Percentiles rank a stretch among this genome's conserved stretches.
phyloP scores from a whole-genome alignment of 345 rosid genomes.

The Eucalyptus albens region DNA sequence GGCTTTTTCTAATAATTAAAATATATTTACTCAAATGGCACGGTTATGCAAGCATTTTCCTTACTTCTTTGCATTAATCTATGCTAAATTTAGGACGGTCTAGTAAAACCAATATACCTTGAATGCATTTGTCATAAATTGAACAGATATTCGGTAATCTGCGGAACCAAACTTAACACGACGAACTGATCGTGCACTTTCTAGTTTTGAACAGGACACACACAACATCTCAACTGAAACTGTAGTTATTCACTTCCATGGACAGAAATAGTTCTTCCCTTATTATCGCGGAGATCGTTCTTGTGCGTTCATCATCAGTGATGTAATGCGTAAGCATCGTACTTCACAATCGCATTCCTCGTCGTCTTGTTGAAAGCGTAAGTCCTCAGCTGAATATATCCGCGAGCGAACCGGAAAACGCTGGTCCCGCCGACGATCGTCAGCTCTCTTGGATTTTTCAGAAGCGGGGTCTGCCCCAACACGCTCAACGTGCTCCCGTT shows the following conservation, averaged over 20 bases:
- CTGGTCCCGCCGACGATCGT: constrained; percentile 10
- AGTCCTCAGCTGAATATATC: constrained; percentile 11
- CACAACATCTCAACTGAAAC: not conserved
- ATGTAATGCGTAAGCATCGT: not conserved
- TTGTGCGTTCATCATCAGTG: not conserved
- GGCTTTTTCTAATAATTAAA: too few species aligned
- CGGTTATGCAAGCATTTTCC: not conserved
- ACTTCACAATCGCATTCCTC: not conserved
- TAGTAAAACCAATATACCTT: not conserved
- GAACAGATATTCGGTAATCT: not conserved
- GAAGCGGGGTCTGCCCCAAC: not conserved
- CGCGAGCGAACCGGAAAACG: constrained; percentile 9
- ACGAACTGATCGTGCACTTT: not conserved
- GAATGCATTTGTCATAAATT: not conserved
- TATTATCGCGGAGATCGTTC: not conserved
- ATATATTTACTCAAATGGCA: too few species aligned
- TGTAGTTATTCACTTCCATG: not conserved
- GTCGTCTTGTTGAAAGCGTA: not conserved
- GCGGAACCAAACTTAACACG: not conserved
- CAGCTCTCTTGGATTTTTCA: constrained; percentile 2
- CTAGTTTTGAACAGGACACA: not conserved
- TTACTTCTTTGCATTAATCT: not conserved
- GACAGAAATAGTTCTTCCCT: not conserved
- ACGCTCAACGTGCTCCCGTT: constrained; percentile 14
- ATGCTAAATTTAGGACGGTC: not conserved